phyloP scores from a whole-genome alignment of 495 filamentous ascomycete species.

The Aspergillus nidulans region DNA sequence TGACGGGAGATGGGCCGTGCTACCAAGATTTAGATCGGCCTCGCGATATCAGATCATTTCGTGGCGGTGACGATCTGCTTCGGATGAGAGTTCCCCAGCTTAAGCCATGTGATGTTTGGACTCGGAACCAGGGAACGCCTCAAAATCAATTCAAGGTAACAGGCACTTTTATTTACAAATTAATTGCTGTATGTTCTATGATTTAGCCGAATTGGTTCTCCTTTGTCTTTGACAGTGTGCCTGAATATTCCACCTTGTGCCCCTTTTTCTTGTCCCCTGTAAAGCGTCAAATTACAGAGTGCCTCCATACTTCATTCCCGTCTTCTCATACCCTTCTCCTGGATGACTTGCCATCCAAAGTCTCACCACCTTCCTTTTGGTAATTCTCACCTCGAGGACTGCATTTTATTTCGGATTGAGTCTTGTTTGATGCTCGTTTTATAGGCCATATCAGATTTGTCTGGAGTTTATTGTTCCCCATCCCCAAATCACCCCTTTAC shows the following conservation, averaged over 20 bases:
- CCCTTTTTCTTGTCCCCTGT: not conserved
- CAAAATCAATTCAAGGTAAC: conserved; percentile 4
- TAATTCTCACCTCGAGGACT: not conserved
- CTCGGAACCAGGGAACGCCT: conserved; percentile 4
- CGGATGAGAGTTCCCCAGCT: not conserved
- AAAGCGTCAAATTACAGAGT: not conserved
- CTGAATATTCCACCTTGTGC: not conserved
- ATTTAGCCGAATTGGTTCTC: not conserved
- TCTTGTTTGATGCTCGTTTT: not conserved
- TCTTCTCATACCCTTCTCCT: not conserved
- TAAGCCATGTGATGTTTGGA: conserved; percentile 5
- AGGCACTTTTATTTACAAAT: not conserved
- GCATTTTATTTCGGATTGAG: not conserved
- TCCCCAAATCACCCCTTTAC: conserved; percentile 13
- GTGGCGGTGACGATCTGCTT: not conserved
- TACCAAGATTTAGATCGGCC: not conserved
- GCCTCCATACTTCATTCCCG: not conserved
- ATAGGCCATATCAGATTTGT: not conserved
- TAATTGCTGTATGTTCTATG: not conserved
- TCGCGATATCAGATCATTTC: not conserved
- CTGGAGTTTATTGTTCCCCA: conserved; percentile 1
- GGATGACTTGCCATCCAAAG: not conserved
- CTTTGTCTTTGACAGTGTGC: not conserved
- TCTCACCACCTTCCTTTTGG: not conserved
- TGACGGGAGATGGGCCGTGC: not conserved